A percentile compares a stretch with the other conserved stretches of the same genome.
phyloP scores from a whole-genome alignment of 768 basidiomycete species.

The Pleurotus platypus region DNA sequence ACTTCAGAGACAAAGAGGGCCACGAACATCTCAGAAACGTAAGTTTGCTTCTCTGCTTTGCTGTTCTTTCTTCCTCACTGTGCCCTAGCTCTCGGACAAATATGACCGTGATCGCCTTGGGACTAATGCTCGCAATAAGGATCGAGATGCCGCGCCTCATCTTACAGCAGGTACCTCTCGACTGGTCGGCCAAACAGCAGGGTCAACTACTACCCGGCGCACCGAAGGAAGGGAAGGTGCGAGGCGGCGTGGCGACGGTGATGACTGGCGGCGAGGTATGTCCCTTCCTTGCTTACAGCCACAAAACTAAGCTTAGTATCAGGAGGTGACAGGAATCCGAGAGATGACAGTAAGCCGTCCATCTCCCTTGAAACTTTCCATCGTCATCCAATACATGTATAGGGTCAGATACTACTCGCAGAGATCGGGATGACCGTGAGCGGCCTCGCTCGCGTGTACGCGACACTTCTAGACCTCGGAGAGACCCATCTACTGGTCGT shows the following conservation, averaged over 20 bases:
- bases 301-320: neutral
- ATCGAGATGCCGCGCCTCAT: slow-evolving; percentile 66
- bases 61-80: slow-evolving; percentile 5
- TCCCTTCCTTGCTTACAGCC: slow-evolving; percentile 14
- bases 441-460: slow-evolving; percentile 61
- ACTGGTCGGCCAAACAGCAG: slow-evolving; percentile 29
- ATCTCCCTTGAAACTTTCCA: neutral
- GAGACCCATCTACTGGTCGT: slow-evolving; percentile 51
- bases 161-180: slow-evolving; percentile 41
- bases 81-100: slow-evolving; percentile 73
- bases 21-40: slow-evolving; percentile 78
- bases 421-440: slow-evolving; percentile 63
- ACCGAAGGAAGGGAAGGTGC: slow-evolving; percentile 55
- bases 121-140: slow-evolving; percentile 53
- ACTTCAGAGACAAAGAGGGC: slow-evolving; percentile 70
- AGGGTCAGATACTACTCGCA: slow-evolving; percentile 54
- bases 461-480: slow-evolving; percentile 57
- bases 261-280: slow-evolving; percentile 85
- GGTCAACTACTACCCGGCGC: slow-evolving; percentile 43
- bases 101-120: slow-evolving; percentile 80
- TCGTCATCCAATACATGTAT: neutral
- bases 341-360: slow-evolving; percentile 57
- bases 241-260: slow-evolving; percentile 71
- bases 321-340: slow-evolving; percentile 42
- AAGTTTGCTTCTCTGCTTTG: slow-evolving; percentile 20